These are phyloP conservation scores for Candida sanyaensis DNA, from an alignment of 1,139 yeast species.

Conservation along the genomic window DNA sequence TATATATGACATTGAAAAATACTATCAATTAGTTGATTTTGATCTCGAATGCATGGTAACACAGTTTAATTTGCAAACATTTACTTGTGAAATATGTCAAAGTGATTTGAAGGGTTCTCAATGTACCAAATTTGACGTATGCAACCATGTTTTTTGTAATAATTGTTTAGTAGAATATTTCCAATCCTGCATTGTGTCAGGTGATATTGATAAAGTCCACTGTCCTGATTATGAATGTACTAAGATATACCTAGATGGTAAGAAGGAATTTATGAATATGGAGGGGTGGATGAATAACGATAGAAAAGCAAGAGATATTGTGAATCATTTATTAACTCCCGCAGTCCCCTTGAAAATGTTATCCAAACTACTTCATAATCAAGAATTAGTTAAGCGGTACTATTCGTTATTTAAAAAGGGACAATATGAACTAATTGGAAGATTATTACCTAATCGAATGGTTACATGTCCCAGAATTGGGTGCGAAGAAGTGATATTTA, in stretches of 20 bases:
- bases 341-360: constrained; percentile 35
- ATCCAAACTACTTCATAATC: constrained; percentile 23
- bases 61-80: constrained; percentile 41
- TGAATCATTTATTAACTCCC: constrained; percentile 35
- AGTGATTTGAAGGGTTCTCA: constrained; percentile 48
- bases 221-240: constrained; percentile 61
- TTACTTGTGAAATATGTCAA: constrained; percentile 63
- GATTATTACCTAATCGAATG: constrained; percentile 50
- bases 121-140: constrained; percentile 44
- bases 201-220: constrained; percentile 54
- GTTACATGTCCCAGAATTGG: constrained; percentile 52
- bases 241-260: constrained; percentile 18
- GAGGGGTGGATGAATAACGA: constrained; percentile 20
- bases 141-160: constrained; percentile 58
- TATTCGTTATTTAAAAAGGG: constrained; percentile 32
- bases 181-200: constrained; percentile 45
- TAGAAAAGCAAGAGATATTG: constrained; percentile 27
- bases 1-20: constrained; percentile 16
- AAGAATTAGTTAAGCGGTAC: constrained; percentile 39
- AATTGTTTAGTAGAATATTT: constrained; percentile 52
- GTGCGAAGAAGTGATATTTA: constrained; percentile 47
- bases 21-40: constrained; percentile 9
- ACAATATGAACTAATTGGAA: constrained; percentile 46
- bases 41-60: constrained; percentile 14
- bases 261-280: constrained; percentile 24